Conservation (phyloP, 805 yeast species). For the Jamesozyma lodderae region DNA sequence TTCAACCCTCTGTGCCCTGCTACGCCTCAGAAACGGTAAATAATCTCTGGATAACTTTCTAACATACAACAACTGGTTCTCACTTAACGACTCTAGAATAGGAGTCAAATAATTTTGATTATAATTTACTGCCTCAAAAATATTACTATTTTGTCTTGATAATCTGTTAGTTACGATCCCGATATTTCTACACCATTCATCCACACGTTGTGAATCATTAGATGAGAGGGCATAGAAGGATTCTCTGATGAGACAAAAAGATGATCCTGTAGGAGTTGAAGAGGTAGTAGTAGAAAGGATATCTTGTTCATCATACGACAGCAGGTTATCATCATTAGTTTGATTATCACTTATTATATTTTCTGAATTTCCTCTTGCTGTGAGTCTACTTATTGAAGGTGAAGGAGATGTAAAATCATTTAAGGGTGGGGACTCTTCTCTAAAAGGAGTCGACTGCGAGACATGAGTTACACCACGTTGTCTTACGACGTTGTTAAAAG, state of each 20-base stretch:
- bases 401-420: too few relatives aligned
- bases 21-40: background rate
- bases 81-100: background rate
- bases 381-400: too few relatives aligned
- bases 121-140: background rate
- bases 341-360: slow-evolving; percentile 1
- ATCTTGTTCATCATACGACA: background rate
- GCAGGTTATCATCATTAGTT: background rate
- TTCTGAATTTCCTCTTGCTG: too few relatives aligned
- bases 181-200: background rate
- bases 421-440: too few relatives aligned
- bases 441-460: too few relatives aligned
- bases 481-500: background rate
- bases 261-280: background rate
- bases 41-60: background rate
- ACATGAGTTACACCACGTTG: too few relatives aligned
- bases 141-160: too few relatives aligned
- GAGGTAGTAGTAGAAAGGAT: slow-evolving; percentile 1
- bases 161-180: too few relatives aligned
- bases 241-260: background rate
- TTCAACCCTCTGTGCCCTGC: too few relatives aligned
- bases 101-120: background rate
- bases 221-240: background rate
- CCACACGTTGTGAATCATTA: background rate
- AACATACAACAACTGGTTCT: background rate